phyloP scores from a whole-genome alignment of 2,329 filamentous ascomycete genomes.

The Aciculosporium take region DNA sequence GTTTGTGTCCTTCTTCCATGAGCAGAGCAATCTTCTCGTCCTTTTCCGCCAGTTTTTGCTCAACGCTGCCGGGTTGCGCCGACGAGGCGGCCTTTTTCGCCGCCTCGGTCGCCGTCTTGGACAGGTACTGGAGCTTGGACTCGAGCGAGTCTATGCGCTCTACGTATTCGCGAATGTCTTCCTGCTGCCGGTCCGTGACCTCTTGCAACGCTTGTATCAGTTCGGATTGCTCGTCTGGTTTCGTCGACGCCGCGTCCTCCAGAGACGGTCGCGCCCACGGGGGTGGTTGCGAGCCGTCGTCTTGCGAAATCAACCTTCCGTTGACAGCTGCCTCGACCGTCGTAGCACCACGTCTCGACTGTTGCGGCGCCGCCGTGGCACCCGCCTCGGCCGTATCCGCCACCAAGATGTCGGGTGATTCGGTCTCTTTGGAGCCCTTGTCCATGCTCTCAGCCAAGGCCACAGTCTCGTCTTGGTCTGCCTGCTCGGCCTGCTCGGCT shows the following conservation, averaged over 20 bases:
- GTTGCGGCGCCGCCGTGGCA: neutral
- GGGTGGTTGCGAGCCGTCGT: neutral
- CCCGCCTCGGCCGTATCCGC: neutral
- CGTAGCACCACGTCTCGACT: neutral
- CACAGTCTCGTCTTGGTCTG: neutral
- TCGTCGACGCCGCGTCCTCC: neutral
- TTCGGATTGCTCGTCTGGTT: slow-evolving; percentile 1
- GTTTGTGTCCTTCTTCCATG: slow-evolving; percentile 81
- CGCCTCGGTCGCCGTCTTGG: slow-evolving; percentile 62
- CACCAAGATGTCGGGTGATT: neutral
- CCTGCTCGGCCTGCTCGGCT: neutral
- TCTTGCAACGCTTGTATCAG: slow-evolving; percentile 12
- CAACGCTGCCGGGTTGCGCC: slow-evolving; percentile 48
- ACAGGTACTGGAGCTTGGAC: slow-evolving; percentile 77
- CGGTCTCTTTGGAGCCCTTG: neutral
- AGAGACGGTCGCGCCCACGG: neutral
- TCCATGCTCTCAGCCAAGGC: neutral
- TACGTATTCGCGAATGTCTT: slow-evolving; percentile 69
- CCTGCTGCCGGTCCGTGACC: slow-evolving; percentile 40
- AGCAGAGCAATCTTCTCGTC: slow-evolving; percentile 80
- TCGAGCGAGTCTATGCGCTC: slow-evolving; percentile 88
- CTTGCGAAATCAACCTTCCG: neutral
- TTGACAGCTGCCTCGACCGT: neutral
- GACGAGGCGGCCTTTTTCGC: slow-evolving; percentile 55
- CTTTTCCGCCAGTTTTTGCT: slow-evolving; percentile 75